Evolutionary conservation across 352 stramenopile species (phyloP), one percentile per base, ranked within the genome.

Genomic region (Phytophthora pluvialis): DNA sequence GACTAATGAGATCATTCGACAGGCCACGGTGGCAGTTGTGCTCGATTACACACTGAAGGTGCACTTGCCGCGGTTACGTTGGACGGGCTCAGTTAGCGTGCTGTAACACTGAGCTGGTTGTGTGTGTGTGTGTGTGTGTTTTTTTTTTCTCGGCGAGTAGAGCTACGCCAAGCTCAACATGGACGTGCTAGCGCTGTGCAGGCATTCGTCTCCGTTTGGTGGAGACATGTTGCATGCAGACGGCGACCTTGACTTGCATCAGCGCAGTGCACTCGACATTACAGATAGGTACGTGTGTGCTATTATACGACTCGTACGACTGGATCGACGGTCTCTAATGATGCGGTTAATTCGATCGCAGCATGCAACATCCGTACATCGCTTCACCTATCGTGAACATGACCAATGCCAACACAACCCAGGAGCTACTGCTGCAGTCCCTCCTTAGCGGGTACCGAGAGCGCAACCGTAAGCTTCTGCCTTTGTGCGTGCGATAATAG

Each of bases 11-110:
- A 63, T 46, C 7, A 81, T 95, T 29, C 58, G 77, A 48, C 72
- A 83, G 33, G 70, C 81, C 13, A 76, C 67, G 5, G 47, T 81
- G 3, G 31, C 90, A n/a, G 70, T 80, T 3, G 60, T 90, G 16
- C 81, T 93, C 42, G 77, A 90, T 72, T 88, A 77, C 58, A 84
- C 82, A 10, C 55, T 94, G 9, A 51, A 78, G 56, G 76, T 80
- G 28, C 12, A 32, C 18, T 50, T 43, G 43, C 11, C 4, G 15
- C n/a, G 15, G 31, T 49, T 45, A 44, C 18, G 25, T 13, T 31
- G 12, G 11, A 16, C 13, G 53, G 18, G 25, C 10, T 29, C 11
- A 32, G 7, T n/a, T 36, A 33, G 45, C 16, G 12, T 6, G 4
- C 26, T 39, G 21, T 64, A 43, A 57, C 45, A 43, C 21, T 43